phyloP scores from a whole-genome alignment of 139 green algal genomes.

The Closterium sp. region DNA sequence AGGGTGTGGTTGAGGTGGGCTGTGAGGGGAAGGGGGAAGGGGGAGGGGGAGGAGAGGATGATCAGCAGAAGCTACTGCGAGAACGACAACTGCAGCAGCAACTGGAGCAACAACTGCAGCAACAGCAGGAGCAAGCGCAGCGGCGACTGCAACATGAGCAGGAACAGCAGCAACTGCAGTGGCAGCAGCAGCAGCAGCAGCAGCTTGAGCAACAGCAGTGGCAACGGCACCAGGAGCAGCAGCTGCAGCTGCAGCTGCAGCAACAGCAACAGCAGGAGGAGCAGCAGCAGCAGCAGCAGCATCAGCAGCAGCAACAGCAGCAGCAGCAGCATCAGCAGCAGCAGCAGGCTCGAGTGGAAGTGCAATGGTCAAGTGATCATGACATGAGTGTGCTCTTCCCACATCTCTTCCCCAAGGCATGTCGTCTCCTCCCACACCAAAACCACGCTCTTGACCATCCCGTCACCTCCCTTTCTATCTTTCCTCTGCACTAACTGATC shows the following conservation, averaged over 20 bases:
- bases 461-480: too few species aligned
- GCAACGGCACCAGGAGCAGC: too few species aligned
- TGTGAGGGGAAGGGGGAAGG: not conserved
- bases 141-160: not conserved
- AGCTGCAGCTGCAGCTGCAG: too few species aligned
- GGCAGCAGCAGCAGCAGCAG: not conserved
- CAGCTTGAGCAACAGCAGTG: not conserved
- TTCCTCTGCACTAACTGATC: too few species aligned
- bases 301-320: too few species aligned
- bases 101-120: too few species aligned
- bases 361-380: not conserved
- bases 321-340: not conserved
- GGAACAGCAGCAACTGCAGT: not conserved
- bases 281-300: too few species aligned
- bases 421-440: too few species aligned
- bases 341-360: not conserved
- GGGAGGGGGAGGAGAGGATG: not conserved
- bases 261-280: too few species aligned
- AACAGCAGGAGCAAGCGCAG: too few species aligned
- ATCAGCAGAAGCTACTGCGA: not conserved
- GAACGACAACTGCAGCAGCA: not conserved
- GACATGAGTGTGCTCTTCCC: not conserved
- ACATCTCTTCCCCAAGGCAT: not conserved
- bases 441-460: too few species aligned
- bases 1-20: not conserved